These are phyloP conservation scores for Exophiala dermatitidis DNA, from an alignment of 2,329 filamentous ascomycete genomes.

Conservation along the genomic window DNA sequence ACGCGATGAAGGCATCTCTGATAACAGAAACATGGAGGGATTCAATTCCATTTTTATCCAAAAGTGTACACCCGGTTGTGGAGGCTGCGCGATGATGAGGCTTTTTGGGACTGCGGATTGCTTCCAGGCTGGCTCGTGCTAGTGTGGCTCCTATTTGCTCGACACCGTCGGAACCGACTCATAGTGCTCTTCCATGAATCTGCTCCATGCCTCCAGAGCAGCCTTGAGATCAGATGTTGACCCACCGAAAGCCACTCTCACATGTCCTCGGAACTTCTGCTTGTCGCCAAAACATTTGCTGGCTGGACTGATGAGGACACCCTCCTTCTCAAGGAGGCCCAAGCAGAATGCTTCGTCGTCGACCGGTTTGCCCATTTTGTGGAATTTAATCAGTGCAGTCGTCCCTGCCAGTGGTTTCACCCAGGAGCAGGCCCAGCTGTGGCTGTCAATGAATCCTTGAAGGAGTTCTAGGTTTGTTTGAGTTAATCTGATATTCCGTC, in stretches of 20 bases:
- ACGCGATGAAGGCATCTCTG: slow-evolving; percentile 84
- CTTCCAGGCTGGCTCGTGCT: no score
- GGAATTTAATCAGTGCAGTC: slow-evolving; percentile 68
- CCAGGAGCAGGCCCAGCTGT: slow-evolving; percentile 61
- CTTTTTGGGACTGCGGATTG: no score
- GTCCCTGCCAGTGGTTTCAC: slow-evolving; percentile 70
- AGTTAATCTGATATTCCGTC: slow-evolving; percentile 59
- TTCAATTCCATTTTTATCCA: background rate
- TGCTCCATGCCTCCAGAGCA: slow-evolving; percentile 51
- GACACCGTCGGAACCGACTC: slow-evolving; percentile 41
- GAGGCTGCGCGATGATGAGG: background rate
- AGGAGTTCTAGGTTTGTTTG: slow-evolving; percentile 60
- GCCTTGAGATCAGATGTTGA: slow-evolving; percentile 62
- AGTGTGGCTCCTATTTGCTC: background rate
- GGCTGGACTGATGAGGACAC: slow-evolving; percentile 69
- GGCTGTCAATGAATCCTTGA: slow-evolving; percentile 59
- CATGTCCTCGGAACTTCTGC: slow-evolving; percentile 63
- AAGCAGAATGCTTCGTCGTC: slow-evolving; percentile 67
- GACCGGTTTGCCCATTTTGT: slow-evolving; percentile 53
- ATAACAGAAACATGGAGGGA: slow-evolving; percentile 55
- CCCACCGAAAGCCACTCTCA: slow-evolving; percentile 69
- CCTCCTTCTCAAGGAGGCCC: slow-evolving; percentile 59
- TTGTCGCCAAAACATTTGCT: slow-evolving; percentile 63
- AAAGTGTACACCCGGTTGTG: background rate
- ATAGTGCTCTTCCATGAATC: slow-evolving; percentile 51